A percentile compares a stretch with the other conserved stretches of the same genome.
Conservation (phyloP, 2,329 filamentous ascomycete species). For the Colletotrichum sp. region DNA sequence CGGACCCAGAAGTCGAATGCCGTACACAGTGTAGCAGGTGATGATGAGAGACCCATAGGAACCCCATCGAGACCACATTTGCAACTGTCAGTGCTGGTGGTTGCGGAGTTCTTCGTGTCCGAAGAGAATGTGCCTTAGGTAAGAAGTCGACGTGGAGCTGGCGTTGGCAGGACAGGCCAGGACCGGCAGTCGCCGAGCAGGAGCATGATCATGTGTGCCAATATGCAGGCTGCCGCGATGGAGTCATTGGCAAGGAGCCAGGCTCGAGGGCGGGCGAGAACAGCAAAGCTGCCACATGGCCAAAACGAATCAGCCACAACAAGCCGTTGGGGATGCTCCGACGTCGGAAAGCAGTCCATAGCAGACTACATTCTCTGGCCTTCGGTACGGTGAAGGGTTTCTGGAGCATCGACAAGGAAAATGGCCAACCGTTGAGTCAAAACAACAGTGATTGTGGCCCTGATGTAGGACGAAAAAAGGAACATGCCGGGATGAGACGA, state of each 20-base stretch:
- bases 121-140: neutral
- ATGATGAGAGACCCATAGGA: neutral
- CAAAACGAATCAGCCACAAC: neutral
- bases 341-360: neutral
- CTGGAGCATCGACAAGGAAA: neutral
- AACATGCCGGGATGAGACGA: slow-evolving; percentile 6
- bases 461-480: neutral
- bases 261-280: neutral
- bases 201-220: slow-evolving; percentile 14
- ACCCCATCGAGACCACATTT: neutral
- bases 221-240: slow-evolving; percentile 2
- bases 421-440: neutral
- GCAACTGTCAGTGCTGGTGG: neutral
- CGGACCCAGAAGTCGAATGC: neutral
- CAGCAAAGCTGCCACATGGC: neutral
- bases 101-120: neutral
- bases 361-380: neutral
- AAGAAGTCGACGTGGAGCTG: neutral
- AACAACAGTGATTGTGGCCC: neutral
- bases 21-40: neutral
- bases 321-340: neutral
- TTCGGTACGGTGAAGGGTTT: neutral
- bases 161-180: neutral
- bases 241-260: slow-evolving; percentile 6
- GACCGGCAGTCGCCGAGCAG: neutral